Evolutionary conservation across 225 moss, liverwort and hornwort species (phyloP).

Genomic region (Polytrichum formosum): DNA sequence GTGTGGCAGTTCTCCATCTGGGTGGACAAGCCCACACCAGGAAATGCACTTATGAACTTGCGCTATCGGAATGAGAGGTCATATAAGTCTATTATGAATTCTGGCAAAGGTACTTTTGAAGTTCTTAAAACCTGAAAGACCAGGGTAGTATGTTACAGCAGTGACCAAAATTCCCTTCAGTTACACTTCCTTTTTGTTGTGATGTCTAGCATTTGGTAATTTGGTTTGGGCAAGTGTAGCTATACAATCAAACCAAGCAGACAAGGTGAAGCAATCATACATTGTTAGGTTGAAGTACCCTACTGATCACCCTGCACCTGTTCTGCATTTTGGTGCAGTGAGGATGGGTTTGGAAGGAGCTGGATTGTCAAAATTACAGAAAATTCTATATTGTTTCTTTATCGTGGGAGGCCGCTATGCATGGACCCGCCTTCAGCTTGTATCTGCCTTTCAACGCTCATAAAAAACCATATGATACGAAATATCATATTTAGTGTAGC

Average conservation of each 20-base stretch:
- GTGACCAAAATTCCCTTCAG: not conserved
- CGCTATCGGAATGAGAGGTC: constrained; percentile 88
- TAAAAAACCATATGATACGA: too few relatives aligned
- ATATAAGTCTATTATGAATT: constrained; percentile 49
- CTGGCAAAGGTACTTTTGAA: constrained; percentile 63
- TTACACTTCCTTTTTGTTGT: too few relatives aligned
- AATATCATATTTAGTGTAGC: too few relatives aligned
- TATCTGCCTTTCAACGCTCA: constrained; percentile 93
- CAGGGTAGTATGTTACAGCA: not conserved
- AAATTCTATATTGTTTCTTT: constrained; percentile 77
- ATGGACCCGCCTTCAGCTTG: constrained; percentile 88
- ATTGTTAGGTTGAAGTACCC: not conserved
- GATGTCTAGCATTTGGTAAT: too few relatives aligned
- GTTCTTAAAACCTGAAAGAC: not conserved
- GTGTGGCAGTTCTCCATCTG: constrained; percentile 97
- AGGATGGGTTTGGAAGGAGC: constrained; percentile 89
- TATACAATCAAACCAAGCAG: too few relatives aligned
- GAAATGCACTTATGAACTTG: constrained; percentile 93
- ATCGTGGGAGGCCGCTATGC: constrained; percentile 93
- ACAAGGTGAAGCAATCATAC: too few relatives aligned
- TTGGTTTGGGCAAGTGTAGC: too few relatives aligned
- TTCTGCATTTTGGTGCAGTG: constrained; percentile 38
- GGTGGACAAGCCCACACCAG: constrained; percentile 96
- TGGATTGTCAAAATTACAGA: constrained; percentile 83
- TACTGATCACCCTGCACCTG: not conserved